Base-by-base conservation (phyloP, 495 filamentous ascomycete species). In the Penicillium diatomitis region DNA sequence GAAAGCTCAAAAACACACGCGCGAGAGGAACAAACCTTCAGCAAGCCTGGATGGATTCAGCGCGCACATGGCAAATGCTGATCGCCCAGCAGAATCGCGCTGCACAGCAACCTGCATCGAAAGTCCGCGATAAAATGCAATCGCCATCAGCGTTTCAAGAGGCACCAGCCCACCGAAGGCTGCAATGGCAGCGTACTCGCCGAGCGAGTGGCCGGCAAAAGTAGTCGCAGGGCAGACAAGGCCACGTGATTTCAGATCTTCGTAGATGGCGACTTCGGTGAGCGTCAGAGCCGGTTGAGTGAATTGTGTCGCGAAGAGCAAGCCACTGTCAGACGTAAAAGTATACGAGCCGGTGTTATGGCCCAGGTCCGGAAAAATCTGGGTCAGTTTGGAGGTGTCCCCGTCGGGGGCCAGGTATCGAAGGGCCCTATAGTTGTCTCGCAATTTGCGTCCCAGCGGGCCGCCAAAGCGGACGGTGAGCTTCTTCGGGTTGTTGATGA, bases 101-200 rank as follows among this genome's bases (percentile, higher is more conserved):
- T 61, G 50, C 29, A 72, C 56, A 1, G 63, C 61, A 2, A 62
- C 47, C 46, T 71, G 68, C 70, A 74, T 74, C 11, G 56, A 51
- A 20, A 72, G 44, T 8, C 71, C 71, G 10, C 71, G 65, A 41
- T 71, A 73, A 47, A 74, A 74, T 5, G 62, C 59, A n/a, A 72
- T 20, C 39, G 55, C 46, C 0, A 64, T 43, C 9, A 71, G 52
- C 2, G 47, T 42, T 8, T 62, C 58, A 4, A 66, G 41, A 0
- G 63, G 59, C 20, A 70, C 52, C 20, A 65, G 50, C 6, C 52
- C 42, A 4, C 57, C 56, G 8, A 70, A 45, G 0, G 65, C 55
- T 4, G 56, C 53, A 6, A 74, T 51, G 3, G 66, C 68, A 0
- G 55, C 56, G 38, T 66, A 74, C 42, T 74, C 70, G 2, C 70